Evolutionary conservation across 768 basidiomycete species (phyloP), one percentile per base, ranked within the genome.

Genomic region (Daedaleopsis sinensis): DNA sequence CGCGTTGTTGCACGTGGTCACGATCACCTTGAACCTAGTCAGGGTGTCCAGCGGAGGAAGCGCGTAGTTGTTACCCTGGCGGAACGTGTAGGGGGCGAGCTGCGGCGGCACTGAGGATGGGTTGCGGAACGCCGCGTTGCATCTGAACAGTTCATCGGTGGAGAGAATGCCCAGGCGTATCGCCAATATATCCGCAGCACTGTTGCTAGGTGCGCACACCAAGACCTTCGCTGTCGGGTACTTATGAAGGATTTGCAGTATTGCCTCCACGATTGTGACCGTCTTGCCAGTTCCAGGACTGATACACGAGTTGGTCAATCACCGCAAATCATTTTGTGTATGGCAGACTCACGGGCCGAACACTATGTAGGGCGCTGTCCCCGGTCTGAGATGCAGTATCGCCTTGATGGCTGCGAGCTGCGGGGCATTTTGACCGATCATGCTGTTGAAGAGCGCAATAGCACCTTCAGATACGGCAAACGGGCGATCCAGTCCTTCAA

Each of bases 201-300:
- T 84, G 71, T 89, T 89, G 72, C 81, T 87, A 0, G 88, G 88
- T 0, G 88, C 86, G 63, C 87, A 88, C 0, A 83, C 87, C 1
- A 90, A 78, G 57, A 90, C 80, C 38, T 75, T 78, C 1, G 79
- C 76, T 6, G 75, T 46, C 0, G 79, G 77, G 61, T 84, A 66
- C 10, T 59, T 59, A 12, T 65, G 67, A 4, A 88, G 73, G 3
- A 89, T 68, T 65, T 90, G 88, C 3, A 72, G 76, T 39, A 89
- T 88, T 1, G 83, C 81, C 68, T 90, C 88, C 2, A 88, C 82
- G 1, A 85, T 75, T 0, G 86, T 88, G 23, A 88, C 79, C 0
- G 88, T 89, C 70, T 90, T 90, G 0, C 88, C 88, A 0, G 88
- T 89, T 0, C 79, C 79, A 0, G 79, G 79, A 1, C 79, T 80